Percentiles rank a stretch among this genome's conserved stretches.
Evolutionary conservation across 1,284 basidiomycete species (phyloP).

Genomic region (Xerocomus minutiporus): DNA sequence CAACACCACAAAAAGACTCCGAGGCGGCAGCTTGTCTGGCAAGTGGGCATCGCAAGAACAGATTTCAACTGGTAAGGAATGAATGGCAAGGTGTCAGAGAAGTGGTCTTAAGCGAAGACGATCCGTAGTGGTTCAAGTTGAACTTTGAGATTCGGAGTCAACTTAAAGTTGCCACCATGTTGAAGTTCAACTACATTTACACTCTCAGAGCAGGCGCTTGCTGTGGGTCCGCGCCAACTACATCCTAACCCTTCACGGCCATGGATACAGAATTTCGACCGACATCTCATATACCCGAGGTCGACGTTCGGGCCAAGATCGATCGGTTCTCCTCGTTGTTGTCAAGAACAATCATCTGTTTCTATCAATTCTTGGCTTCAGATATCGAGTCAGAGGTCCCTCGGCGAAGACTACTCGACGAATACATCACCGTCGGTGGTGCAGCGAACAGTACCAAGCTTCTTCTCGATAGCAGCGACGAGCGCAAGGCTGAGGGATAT

Average conservation of each 20-base stretch:
- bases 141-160: too few relatives aligned
- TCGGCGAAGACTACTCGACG: slow-evolving; percentile 24
- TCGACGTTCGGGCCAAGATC: slow-evolving; percentile 23
- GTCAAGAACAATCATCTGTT: slow-evolving; percentile 27
- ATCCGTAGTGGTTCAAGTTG: too few relatives aligned
- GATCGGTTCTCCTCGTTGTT: slow-evolving; percentile 22
- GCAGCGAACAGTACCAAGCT: slow-evolving; percentile 26
- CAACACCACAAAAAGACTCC: too few relatives aligned
- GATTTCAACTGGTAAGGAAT: too few relatives aligned
- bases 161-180: too few relatives aligned
- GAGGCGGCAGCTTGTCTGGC: too few relatives aligned
- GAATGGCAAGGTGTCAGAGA: too few relatives aligned
- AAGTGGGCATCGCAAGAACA: too few relatives aligned
- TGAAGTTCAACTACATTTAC: too few relatives aligned
- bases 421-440: slow-evolving; percentile 29
- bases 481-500: slow-evolving; percentile 24
- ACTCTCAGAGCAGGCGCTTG: neutral
- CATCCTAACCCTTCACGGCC: neutral
- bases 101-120: too few relatives aligned
- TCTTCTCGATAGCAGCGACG: slow-evolving; percentile 23
- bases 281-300: slow-evolving; percentile 4
- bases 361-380: slow-evolving; percentile 29
- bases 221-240: neutral
- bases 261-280: slow-evolving; percentile 16
- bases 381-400: slow-evolving; percentile 24